These are phyloP conservation scores for Acanthamoeba pearcei DNA, from an alignment of 208 protist species.

Conservation along the genomic window DNA sequence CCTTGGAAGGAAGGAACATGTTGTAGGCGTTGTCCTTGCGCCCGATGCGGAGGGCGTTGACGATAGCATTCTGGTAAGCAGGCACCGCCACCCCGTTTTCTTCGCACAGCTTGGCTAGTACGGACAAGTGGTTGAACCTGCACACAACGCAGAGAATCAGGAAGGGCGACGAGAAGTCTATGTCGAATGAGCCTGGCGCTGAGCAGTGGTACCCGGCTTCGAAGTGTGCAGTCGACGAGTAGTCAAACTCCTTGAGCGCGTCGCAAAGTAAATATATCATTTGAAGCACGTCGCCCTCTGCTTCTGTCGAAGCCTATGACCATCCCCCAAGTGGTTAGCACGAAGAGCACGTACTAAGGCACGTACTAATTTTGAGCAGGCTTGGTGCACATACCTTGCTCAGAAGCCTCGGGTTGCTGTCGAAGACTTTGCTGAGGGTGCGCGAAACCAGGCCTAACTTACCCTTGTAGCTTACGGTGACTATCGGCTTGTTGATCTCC, in stretches of 20 bases:
- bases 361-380: not conserved
- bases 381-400: not conserved
- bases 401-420: conserved; percentile 23
- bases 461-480: not conserved
- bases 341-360: not conserved
- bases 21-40: not conserved
- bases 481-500: conserved; percentile 43
- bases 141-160: not conserved
- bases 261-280: not conserved
- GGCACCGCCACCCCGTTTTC: conserved; percentile 58
- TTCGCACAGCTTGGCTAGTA: conserved; percentile 28
- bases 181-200: not conserved
- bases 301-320: conserved; percentile 9
- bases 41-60: conserved; percentile 55
- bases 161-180: not conserved
- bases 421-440: not conserved
- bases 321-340: not conserved
- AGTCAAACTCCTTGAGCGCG: conserved; percentile 23
- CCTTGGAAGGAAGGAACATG: conserved; percentile 22
- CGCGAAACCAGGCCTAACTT: conserved; percentile 39
- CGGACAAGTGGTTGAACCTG: conserved; percentile 63
- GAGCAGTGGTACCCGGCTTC: conserved; percentile 13
- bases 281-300: conserved; percentile 19
- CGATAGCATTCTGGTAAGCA: conserved; percentile 54
- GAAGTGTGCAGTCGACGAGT: not conserved